Conservation (phyloP, 2,329 filamentous ascomycete genomes). For the Talaromyces sp. region DNA sequence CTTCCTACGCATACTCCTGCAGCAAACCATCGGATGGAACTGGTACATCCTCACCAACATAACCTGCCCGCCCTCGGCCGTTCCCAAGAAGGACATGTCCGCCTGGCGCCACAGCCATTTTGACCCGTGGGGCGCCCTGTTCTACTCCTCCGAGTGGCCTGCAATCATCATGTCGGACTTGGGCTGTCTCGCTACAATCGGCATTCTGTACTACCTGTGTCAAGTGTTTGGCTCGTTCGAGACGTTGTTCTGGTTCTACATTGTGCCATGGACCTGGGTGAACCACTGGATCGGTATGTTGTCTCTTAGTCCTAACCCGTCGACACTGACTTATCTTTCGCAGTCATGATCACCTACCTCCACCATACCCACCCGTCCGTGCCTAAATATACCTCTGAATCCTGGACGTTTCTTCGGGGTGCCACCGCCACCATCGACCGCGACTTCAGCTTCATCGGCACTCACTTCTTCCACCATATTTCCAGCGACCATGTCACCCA, state of each 20-base stretch:
- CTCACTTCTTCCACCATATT: slow-evolving; percentile 8
- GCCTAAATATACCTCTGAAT: not conserved
- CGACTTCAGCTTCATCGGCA: slow-evolving; percentile 6
- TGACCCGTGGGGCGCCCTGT: not conserved
- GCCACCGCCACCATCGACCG: slow-evolving; percentile 2
- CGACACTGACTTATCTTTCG: not conserved
- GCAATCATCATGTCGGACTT: not conserved
- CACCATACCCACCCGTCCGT: slow-evolving; percentile 4
- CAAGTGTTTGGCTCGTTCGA: not conserved
- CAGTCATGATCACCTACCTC: slow-evolving; percentile 9
- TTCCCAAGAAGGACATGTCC: not conserved
- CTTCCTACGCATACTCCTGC: not conserved
- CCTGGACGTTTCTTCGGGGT: slow-evolving; percentile 1
- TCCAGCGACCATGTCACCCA: slow-evolving; percentile 5
- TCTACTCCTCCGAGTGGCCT: not conserved
- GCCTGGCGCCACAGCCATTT: not conserved
- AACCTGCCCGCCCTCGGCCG: not conserved
- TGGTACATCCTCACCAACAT: not conserved
- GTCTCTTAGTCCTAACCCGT: not conserved
- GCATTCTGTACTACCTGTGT: not conserved
- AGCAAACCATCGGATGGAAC: not conserved
- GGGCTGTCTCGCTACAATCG: not conserved
- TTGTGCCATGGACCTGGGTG: not conserved
- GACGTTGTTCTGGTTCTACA: not conserved
- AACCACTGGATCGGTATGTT: slow-evolving; percentile 2